A percentile compares a stretch with the other conserved stretches of the same genome.
These are phyloP conservation scores for Crithidia mellificae DNA, from an alignment of 208 protist species.

Conservation along the genomic window DNA sequence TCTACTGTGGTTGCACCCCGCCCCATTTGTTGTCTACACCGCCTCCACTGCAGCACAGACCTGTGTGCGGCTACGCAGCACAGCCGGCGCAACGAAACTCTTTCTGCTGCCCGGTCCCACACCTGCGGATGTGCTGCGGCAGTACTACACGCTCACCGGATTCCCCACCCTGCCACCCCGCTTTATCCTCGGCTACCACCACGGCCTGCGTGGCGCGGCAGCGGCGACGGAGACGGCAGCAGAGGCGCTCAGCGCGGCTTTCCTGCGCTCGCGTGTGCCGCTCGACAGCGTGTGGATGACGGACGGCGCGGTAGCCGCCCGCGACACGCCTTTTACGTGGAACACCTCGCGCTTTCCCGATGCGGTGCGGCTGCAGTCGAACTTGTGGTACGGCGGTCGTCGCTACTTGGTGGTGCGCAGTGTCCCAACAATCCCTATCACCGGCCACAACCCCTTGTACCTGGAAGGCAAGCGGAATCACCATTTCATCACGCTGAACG, in stretches of 20 bases:
- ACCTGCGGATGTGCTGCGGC: slow-evolving; percentile 73
- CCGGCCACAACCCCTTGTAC: slow-evolving; percentile 66
- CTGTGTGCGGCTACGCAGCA: slow-evolving; percentile 44
- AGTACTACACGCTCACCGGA: slow-evolving; percentile 95
- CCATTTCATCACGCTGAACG: slow-evolving; percentile 84
- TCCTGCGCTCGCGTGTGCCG: slow-evolving; percentile 32
- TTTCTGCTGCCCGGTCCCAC: slow-evolving; percentile 93
- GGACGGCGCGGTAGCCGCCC: slow-evolving; percentile 19
- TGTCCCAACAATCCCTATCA: slow-evolving; percentile 95
- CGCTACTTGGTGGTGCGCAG: slow-evolving; percentile 95
- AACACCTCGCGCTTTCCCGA: slow-evolving; percentile 84
- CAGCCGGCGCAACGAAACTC: slow-evolving; percentile 91
- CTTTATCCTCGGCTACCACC: slow-evolving; percentile 96
- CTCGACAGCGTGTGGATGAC: slow-evolving; percentile 44
- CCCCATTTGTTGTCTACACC: slow-evolving; percentile 31
- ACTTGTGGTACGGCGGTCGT: slow-evolving; percentile 69
- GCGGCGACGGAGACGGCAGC: slow-evolving; percentile 16
- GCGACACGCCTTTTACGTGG: slow-evolving; percentile 51
- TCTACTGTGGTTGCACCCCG: slow-evolving; percentile 47
- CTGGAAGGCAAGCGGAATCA: slow-evolving; percentile 51
- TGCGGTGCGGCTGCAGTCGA: slow-evolving; percentile 83
- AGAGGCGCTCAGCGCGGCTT: slow-evolving; percentile 28
- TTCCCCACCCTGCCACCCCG: slow-evolving; percentile 90
- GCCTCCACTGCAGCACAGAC: background rate
- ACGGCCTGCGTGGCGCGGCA: slow-evolving; percentile 42